Evolutionary conservation across 2,329 filamentous ascomycete genomes (phyloP), one percentile per base, ranked within the genome.

Genomic region (Seiridium cupressi): DNA sequence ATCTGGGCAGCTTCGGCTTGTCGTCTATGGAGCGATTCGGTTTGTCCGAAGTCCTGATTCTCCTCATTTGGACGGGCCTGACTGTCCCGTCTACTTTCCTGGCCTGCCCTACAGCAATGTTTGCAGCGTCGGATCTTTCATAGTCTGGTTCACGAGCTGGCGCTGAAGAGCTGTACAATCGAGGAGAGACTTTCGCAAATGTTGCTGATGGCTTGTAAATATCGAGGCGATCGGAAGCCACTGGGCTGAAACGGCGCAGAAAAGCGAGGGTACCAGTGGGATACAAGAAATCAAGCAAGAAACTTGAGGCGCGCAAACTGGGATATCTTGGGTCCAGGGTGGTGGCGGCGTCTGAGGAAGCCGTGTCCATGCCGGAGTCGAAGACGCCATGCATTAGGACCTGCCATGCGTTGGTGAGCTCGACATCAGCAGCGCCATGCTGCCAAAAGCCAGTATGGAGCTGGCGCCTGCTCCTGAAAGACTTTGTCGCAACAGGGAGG

Each of bases 271-370:
- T 76, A 8, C 77, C 77, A 40, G 66, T 77, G 4, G 83, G 83
- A 57, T 85, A 85, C 7, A 86, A 70, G 58, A 86, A 86, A 69
- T 86, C 84, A 69, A 86, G 78, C 53, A 83, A 71, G 58, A 84
- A 80, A 7, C 76, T 67, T 4, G 83, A 84, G 35, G 81, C 78
- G 44, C 72, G 72, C 59, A 82, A 66, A 2, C 66, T 48, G 13
- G 67, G 59, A 35, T 60, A 70, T 69, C 63, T 71, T 65, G 51
- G 63, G 54, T 65, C 60, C 54, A 34, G 8, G n/a, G 11, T 44
- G 13, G 51, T 11, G n/a, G 18, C 38, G 38, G 51, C 13, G 13
- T 32, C 35, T 8, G 49, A 3, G 7, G 49, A 9, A 26, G 49
- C 32, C 31, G 51, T 26, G 44, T 67, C 65, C 36, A 60, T 32